These are phyloP conservation scores for Posidonia australis DNA, from an alignment of 106 monocot genomes.

Conservation along the genomic window DNA sequence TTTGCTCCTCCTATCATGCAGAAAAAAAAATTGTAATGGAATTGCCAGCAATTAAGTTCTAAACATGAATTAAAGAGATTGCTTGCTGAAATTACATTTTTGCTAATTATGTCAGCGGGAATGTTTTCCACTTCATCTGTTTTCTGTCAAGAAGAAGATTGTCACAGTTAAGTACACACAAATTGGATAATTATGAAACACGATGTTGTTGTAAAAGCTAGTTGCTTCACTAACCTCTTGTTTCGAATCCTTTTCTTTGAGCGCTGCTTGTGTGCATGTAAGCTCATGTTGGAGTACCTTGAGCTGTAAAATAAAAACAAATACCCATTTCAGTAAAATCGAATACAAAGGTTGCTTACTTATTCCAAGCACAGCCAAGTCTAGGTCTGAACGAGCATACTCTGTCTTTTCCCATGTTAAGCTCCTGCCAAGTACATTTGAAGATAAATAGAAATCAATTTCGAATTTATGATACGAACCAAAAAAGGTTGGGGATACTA, in stretches of 20 bases:
- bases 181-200: no score
- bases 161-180: no score
- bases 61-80: not conserved
- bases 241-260: conserved; percentile 1
- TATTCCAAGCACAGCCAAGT: not conserved
- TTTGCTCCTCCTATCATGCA: not conserved
- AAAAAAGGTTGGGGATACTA: no score
- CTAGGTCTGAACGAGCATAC: not conserved
- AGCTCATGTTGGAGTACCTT: conserved; percentile 7
- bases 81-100: not conserved
- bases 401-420: conserved; percentile 1
- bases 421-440: conserved; percentile 1
- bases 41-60: not conserved
- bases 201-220: no score
- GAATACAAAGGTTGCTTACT: not conserved
- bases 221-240: not conserved
- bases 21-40: not conserved
- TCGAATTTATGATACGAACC: no score
- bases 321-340: not conserved
- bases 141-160: no score
- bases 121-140: not conserved
- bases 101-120: not conserved
- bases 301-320: not conserved
- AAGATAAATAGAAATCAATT: no score
- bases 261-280: not conserved